Evolutionary conservation across 768 basidiomycete species (phyloP).

Genomic region (Rhizopogon salebrosus): DNA sequence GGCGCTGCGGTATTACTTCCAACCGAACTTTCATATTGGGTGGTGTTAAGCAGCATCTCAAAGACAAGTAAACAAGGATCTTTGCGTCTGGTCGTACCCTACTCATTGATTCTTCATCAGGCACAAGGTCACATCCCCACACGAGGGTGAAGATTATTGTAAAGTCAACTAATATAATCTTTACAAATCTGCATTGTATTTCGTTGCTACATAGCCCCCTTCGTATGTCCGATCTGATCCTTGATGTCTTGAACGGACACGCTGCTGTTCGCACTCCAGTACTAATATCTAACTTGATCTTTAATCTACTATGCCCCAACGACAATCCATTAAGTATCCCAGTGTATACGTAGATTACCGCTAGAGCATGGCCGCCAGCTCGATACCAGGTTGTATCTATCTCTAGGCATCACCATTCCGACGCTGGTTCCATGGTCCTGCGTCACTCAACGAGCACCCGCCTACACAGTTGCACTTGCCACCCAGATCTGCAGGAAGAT

Average conservation of each 20-base stretch:
- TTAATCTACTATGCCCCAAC: conserved; percentile 10
- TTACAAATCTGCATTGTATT: neutral
- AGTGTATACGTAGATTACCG: conserved; percentile 25
- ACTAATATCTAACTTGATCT: neutral
- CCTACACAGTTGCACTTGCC: conserved; percentile 72
- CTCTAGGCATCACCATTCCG: conserved; percentile 19
- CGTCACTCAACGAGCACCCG: conserved; percentile 86
- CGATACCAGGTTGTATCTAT: neutral
- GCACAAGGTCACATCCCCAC: neutral
- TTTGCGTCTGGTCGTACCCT: neutral
- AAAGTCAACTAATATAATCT: neutral
- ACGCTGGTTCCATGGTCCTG: conserved; percentile 79
- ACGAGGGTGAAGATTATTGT: neutral
- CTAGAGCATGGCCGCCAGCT: conserved; percentile 4
- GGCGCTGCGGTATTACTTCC: neutral
- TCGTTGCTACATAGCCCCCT: neutral
- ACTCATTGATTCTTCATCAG: neutral
- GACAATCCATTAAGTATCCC: conserved; percentile 24
- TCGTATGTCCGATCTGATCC: neutral
- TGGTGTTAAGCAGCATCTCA: neutral
- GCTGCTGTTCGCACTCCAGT: neutral
- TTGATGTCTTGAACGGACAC: neutral
- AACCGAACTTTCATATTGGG: neutral
- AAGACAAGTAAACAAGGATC: neutral
- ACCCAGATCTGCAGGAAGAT: conserved; percentile 82